Evolutionary conservation across 345 rosid species (phyloP).

Genomic region (Populus nigra): DNA sequence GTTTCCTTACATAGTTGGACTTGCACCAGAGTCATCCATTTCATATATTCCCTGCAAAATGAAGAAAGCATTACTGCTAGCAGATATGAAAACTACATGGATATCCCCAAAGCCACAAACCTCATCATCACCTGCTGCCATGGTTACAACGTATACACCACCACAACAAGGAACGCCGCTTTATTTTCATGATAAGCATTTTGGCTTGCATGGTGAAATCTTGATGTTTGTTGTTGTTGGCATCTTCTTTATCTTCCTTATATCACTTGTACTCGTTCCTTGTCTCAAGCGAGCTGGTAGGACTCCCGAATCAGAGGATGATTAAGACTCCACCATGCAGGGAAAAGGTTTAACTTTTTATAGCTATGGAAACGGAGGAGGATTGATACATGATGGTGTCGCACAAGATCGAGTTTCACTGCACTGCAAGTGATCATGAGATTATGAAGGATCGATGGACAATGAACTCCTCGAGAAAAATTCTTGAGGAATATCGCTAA

Average conservation of each 20-base stretch:
- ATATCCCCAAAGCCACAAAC: background rate
- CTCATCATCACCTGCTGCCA: background rate
- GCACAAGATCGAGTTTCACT: background rate
- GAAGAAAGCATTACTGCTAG: slow-evolving; percentile 8
- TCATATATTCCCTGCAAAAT: background rate
- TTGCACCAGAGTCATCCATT: background rate
- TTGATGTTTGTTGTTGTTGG: slow-evolving; percentile 28
- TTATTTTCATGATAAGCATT: slow-evolving; percentile 36
- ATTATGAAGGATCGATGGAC: background rate
- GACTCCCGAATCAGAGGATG: background rate
- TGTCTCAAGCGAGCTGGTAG: slow-evolving; percentile 25
- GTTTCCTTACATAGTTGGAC: background rate
- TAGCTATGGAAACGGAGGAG: background rate
- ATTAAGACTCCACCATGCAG: background rate
- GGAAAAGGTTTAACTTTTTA: background rate
- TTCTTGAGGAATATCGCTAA: background rate
- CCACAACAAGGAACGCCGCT: background rate
- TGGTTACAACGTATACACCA: background rate
- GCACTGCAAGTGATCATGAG: background rate
- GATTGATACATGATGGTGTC: background rate
- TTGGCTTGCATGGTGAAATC: slow-evolving; percentile 50
- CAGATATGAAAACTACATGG: background rate
- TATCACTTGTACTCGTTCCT: slow-evolving; percentile 36
- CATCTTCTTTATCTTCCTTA: slow-evolving; percentile 39
- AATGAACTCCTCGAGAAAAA: background rate